A percentile compares a stretch with the other conserved stretches of the same genome.
phyloP scores from a whole-genome alignment of 352 stramenopile species.

The Elongisporangium prolatum region DNA sequence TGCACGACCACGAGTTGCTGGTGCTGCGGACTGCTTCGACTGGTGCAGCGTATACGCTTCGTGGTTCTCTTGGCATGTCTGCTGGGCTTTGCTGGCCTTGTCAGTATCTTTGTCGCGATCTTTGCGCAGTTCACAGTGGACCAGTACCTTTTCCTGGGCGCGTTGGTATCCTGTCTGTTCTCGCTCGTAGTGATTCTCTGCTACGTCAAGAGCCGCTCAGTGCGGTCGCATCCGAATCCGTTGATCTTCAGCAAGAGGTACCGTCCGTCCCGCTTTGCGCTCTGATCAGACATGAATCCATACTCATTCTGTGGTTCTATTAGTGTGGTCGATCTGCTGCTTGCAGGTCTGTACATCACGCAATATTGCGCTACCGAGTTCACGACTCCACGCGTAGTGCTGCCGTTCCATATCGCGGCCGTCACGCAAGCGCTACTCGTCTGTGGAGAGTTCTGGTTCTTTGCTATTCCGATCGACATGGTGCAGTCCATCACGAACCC shows the following conservation, averaged over 20 bases:
- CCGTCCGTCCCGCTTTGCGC: not conserved
- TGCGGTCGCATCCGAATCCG: constrained; percentile 72
- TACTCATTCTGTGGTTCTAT: not conserved
- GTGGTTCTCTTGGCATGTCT: constrained; percentile 27
- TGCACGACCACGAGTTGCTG: no score
- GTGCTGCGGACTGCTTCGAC: not conserved
- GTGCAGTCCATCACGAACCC: constrained; percentile 88
- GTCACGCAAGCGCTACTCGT: constrained; percentile 76
- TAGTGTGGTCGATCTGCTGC: constrained; percentile 66
- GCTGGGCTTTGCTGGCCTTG: constrained; percentile 33
- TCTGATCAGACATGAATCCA: not conserved
- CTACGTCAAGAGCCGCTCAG: constrained; percentile 49
- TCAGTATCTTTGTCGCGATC: constrained; percentile 27
- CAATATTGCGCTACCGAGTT: constrained; percentile 76
- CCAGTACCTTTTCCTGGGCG: constrained; percentile 68
- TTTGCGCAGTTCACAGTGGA: constrained; percentile 33
- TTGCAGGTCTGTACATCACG: constrained; percentile 68
- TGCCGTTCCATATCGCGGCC: constrained; percentile 61
- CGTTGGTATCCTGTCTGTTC: constrained; percentile 64
- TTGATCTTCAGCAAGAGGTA: constrained; percentile 85
- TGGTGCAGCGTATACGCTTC: constrained; percentile 11
- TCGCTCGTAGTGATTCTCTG: constrained; percentile 70
- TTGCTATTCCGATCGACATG: constrained; percentile 85
- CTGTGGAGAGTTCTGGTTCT: constrained; percentile 88
- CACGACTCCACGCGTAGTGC: constrained; percentile 25